phyloP scores from a whole-genome alignment of 2,329 filamentous ascomycete species.

The Penicillium sp. region DNA sequence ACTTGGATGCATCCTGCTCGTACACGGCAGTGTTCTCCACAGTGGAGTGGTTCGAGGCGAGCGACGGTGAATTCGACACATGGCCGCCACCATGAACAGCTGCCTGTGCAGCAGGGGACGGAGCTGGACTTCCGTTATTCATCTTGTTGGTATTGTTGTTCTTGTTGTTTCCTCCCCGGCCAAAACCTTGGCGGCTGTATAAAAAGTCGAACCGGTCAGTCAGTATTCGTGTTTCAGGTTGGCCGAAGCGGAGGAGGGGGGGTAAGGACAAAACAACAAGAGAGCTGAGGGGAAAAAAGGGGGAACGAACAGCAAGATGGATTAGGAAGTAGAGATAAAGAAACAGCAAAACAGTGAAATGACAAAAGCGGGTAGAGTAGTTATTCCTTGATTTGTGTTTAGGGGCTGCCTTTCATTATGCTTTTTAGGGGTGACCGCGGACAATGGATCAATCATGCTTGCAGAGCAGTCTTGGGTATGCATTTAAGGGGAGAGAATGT shows the following conservation, averaged over 20 bases:
- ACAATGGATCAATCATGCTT: slow-evolving; percentile 16
- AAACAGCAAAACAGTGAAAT: neutral
- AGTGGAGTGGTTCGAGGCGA: slow-evolving; percentile 40
- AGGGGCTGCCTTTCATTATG: slow-evolving; percentile 15
- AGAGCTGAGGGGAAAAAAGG: slow-evolving; percentile 8
- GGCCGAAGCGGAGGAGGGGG: slow-evolving; percentile 10
- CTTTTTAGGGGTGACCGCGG: slow-evolving; percentile 12
- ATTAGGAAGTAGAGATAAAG: slow-evolving; percentile 3
- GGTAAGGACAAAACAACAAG: slow-evolving; percentile 4
- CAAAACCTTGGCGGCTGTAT: slow-evolving; percentile 54
- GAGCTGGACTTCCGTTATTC: slow-evolving; percentile 39
- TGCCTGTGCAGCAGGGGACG: slow-evolving; percentile 35
- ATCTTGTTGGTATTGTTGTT: slow-evolving; percentile 47
- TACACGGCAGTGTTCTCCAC: slow-evolving; percentile 43
- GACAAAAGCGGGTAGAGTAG: slow-evolving; percentile 5
- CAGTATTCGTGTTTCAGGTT: slow-evolving; percentile 17
- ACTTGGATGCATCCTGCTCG: slow-evolving; percentile 52
- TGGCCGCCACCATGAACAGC: slow-evolving; percentile 11
- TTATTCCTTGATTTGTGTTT: slow-evolving; percentile 3
- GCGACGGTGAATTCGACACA: slow-evolving; percentile 46
- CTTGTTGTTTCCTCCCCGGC: slow-evolving; percentile 44
- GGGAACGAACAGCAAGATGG: neutral
- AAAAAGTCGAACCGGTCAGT: slow-evolving; percentile 29
- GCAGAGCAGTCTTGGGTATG: slow-evolving; percentile 14
- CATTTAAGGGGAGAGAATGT: slow-evolving; percentile 20